A percentile compares a stretch with the other conserved stretches of the same genome.
Evolutionary conservation across 139 green algal genomes (phyloP).

Genomic region (Yamagishiella unicocca): DNA sequence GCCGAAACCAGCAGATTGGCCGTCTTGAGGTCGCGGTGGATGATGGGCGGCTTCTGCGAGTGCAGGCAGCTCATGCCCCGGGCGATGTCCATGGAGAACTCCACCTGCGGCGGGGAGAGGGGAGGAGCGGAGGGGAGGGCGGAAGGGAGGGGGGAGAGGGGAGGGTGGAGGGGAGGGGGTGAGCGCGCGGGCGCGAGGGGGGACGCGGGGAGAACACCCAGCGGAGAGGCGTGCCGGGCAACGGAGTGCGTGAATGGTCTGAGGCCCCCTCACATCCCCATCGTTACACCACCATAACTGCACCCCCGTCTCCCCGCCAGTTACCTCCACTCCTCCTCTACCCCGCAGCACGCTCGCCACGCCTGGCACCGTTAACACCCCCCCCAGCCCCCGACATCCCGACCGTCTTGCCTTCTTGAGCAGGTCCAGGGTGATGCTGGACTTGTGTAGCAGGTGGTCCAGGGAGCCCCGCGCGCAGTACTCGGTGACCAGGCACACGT

Average conservation of each 20-base stretch:
- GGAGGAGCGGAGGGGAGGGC: neutral
- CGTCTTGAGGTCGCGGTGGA: constrained; percentile 73
- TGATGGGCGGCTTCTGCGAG: constrained; percentile 66
- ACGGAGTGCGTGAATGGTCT: too few species aligned
- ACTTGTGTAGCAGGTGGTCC: constrained; percentile 66
- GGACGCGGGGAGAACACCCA: too few species aligned
- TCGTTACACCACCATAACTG: too few species aligned
- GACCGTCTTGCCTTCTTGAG: constrained; percentile 37
- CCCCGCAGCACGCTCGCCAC: neutral
- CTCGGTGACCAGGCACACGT: constrained; percentile 72
- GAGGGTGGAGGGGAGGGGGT: too few species aligned
- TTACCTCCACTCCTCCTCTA: too few species aligned
- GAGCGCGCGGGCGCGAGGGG: too few species aligned
- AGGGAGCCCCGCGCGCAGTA: constrained; percentile 71
- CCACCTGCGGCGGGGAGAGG: constrained; percentile 29
- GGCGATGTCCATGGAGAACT: constrained; percentile 73
- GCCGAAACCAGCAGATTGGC: constrained; percentile 75
- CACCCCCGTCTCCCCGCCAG: too few species aligned
- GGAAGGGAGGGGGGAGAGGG: neutral
- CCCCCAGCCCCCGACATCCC: neutral
- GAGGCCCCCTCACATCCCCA: too few species aligned
- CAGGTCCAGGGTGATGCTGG: constrained; percentile 49
- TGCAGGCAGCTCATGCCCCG: constrained; percentile 74
- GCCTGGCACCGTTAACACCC: neutral
- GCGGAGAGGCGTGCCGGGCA: too few species aligned